These are phyloP conservation scores for Aechmea fasciata DNA, from an alignment of 176 grass and related monocot species.

Conservation along the genomic window DNA sequence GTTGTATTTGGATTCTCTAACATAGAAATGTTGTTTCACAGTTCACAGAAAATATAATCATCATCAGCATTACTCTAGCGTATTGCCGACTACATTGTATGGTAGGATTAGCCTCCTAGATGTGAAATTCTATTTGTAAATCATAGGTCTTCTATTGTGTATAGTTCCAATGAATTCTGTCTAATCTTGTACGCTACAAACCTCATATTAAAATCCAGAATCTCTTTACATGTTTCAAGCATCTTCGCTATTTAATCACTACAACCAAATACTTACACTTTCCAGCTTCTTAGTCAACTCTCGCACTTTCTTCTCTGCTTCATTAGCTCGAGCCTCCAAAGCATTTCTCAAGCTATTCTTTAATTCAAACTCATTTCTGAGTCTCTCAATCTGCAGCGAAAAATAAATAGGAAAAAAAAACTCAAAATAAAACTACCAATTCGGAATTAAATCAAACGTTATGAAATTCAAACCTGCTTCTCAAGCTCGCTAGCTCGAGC, in stretches of 20 bases:
- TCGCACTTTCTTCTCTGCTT: constrained; percentile 51
- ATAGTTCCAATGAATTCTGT: too few species aligned
- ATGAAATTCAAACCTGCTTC: constrained; percentile 43
- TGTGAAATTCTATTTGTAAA: too few species aligned
- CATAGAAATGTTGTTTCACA: too few species aligned
- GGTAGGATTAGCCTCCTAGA: too few species aligned
- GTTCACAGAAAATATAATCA: too few species aligned
- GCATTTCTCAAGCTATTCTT: constrained; percentile 37
- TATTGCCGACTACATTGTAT: too few species aligned
- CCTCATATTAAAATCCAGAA: too few species aligned
- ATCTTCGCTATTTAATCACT: neutral
- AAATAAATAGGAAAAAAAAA: constrained; percentile 3
- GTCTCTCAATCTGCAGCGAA: constrained; percentile 42
- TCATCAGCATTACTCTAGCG: too few species aligned
- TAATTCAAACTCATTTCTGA: constrained; percentile 48
- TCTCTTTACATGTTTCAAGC: too few species aligned
- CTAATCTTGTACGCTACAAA: too few species aligned
- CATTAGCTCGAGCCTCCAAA: constrained; percentile 37
- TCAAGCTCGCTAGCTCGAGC: constrained; percentile 41
- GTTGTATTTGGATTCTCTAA: too few species aligned
- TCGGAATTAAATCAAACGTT: constrained; percentile 6
- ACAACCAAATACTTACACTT: constrained; percentile 38
- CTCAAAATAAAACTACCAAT: neutral
- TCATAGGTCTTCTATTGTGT: too few species aligned
- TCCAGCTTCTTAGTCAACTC: constrained; percentile 56